Evolutionary conservation across 2,329 filamentous ascomycete species (phyloP).

Genomic region (Xylariaceae sp.): DNA sequence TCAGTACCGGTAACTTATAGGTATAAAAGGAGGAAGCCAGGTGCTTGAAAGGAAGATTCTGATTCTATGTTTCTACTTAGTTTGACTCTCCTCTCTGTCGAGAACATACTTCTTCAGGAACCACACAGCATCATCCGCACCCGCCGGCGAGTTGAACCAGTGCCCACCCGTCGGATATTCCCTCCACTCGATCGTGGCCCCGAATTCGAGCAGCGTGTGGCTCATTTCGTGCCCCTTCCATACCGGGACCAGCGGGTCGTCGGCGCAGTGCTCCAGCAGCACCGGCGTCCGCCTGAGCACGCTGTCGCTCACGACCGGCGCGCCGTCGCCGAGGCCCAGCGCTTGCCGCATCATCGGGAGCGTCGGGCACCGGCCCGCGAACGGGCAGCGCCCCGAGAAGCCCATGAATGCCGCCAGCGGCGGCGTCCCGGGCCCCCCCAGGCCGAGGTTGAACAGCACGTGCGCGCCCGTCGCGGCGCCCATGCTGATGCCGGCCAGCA

Average conservation of each 20-base stretch:
- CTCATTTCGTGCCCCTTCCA: slow-evolving; percentile 27
- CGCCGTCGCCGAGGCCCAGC: slow-evolving; percentile 20
- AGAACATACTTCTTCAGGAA: slow-evolving; percentile 22
- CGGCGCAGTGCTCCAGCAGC: slow-evolving; percentile 37
- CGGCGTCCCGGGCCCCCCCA: background rate
- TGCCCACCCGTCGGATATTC: slow-evolving; percentile 36
- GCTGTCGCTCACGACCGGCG: slow-evolving; percentile 10
- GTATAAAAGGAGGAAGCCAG: no score
- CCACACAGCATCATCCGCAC: slow-evolving; percentile 33
- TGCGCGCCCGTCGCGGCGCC: slow-evolving; percentile 31
- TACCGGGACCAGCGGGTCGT: slow-evolving; percentile 35
- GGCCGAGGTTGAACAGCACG: slow-evolving; percentile 14
- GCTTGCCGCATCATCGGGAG: slow-evolving; percentile 19
- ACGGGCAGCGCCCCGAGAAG: slow-evolving; percentile 19
- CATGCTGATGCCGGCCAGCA: slow-evolving; percentile 40
- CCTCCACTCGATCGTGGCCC: slow-evolving; percentile 31
- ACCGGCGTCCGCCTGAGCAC: slow-evolving; percentile 34
- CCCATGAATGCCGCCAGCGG: slow-evolving; percentile 17
- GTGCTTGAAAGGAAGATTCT: no score
- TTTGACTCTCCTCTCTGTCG: background rate
- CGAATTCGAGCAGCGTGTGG: slow-evolving; percentile 29
- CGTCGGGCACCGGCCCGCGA: slow-evolving; percentile 13
- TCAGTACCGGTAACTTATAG: no score
- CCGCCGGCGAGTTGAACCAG: slow-evolving; percentile 36
- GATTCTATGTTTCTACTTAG: no score